Evolutionary conservation across 768 basidiomycete species (phyloP).

Genomic region (Agaricus blazei): DNA sequence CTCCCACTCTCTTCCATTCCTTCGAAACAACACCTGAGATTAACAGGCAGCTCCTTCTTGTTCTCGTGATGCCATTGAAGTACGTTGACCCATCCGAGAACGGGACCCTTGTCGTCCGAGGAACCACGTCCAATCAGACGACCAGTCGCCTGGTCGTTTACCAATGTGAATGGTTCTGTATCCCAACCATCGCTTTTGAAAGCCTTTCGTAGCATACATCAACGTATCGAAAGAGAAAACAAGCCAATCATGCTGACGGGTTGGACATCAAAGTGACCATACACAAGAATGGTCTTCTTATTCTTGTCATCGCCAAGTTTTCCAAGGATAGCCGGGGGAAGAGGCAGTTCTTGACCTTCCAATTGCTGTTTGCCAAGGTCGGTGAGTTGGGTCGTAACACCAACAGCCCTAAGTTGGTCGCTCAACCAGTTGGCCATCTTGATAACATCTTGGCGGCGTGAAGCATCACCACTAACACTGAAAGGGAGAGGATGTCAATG

Average conservation of each 20-base stretch:
- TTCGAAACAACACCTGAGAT: constrained; percentile 89
- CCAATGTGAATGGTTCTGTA: constrained; percentile 78
- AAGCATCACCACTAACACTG: constrained; percentile 69
- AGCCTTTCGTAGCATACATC: constrained; percentile 23
- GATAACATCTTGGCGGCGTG: constrained; percentile 70
- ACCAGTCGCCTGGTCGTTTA: constrained; percentile 35
- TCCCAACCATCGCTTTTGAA: constrained; percentile 76
- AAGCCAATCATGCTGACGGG: constrained; percentile 46
- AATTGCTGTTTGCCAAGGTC: constrained; percentile 72
- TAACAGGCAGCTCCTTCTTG: constrained; percentile 75
- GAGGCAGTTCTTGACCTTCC: constrained; percentile 60
- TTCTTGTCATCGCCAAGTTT: constrained; percentile 74
- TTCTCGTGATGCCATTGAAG: constrained; percentile 76
- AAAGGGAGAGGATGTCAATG: constrained; percentile 2
- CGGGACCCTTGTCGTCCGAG: constrained; percentile 88
- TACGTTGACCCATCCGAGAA: constrained; percentile 87
- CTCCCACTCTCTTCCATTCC: constrained; percentile 97
- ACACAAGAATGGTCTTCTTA: constrained; percentile 92
- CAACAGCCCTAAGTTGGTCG: constrained; percentile 65
- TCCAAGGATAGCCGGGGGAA: constrained; percentile 85
- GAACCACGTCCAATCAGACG: constrained; percentile 83
- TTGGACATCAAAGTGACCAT: constrained; percentile 96
- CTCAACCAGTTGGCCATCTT: constrained; percentile 85
- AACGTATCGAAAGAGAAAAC: neutral
- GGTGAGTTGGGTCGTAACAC: constrained; percentile 68